These are phyloP conservation scores for Apiotrichum mycotoxinovorans DNA, from an alignment of 1,284 basidiomycete genomes.

Conservation along the genomic window DNA sequence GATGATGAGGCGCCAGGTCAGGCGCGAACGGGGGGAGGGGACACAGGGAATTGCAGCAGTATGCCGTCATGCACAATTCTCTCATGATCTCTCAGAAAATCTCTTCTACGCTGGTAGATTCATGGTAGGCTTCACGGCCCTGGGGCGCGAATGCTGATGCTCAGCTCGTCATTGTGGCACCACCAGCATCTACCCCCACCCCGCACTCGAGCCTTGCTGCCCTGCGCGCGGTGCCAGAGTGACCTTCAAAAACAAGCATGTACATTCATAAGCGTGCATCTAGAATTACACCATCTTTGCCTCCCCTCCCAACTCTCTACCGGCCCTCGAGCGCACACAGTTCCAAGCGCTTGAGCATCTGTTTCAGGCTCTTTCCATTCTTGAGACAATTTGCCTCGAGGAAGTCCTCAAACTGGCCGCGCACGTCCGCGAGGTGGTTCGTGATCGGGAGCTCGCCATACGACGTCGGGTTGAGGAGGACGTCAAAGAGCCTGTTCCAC, in stretches of 20 bases:
- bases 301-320: background rate
- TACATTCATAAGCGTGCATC: background rate
- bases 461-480: constrained; percentile 74
- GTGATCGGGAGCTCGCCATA: constrained; percentile 61
- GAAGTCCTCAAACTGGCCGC: constrained; percentile 83
- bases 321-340: constrained; percentile 30
- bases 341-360: constrained; percentile 57
- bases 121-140: too few relatives aligned
- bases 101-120: too few relatives aligned
- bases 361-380: constrained; percentile 80
- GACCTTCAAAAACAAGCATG: background rate
- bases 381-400: constrained; percentile 70
- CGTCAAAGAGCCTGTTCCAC: constrained; percentile 80
- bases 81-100: too few relatives aligned
- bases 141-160: too few relatives aligned
- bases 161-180: too few relatives aligned
- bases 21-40: too few relatives aligned
- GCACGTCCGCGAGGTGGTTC: constrained; percentile 61
- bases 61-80: too few relatives aligned
- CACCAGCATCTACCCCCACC: too few relatives aligned
- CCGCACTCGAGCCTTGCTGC: too few relatives aligned
- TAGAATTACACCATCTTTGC: background rate
- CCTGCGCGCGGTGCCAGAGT: too few relatives aligned
- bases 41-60: too few relatives aligned
- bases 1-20: too few relatives aligned